Base-by-base conservation (phyloP, 495 filamentous ascomycete species). In the Penicillium parvum region DNA sequence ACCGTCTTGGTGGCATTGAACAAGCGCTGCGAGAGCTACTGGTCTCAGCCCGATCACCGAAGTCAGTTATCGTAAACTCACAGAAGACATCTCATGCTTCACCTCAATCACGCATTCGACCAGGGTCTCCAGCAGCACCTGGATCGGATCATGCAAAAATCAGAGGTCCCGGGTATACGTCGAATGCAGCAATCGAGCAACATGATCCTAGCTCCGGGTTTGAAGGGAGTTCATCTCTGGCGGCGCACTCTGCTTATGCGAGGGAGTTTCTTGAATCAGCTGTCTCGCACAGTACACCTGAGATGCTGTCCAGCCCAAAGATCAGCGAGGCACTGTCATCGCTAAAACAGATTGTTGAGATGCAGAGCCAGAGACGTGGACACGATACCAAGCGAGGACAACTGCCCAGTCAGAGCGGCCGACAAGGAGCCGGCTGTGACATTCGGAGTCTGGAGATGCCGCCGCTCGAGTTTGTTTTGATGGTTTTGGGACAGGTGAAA, bases 231-330 rank as follows among this genome's bases (percentile, higher is more conserved):
- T 78, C 79, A 0, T 80, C 79, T 10, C 61, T 86, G 20, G 64
- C 76, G 6, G 71, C 76, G 11, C 82, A 86, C 43, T 81, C 81
- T 1, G 77, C 66, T 2, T 82, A 82, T 56, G 82, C 82, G 4
- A 78, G 74, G 40, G 66, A 79, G 47, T 79, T 83, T 43, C 68
- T 83, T 18, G 72, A 83, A 46, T 71, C 74, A 18, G 77, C 77
- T 11, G 78, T 86, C 14, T 71, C 74, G 16, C 66, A 71, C 34
- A 71, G 74, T 22, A 60, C 75, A 1, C 59, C 75, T 2, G 68
- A 68, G 34, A 56, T 69, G 8, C 17, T 50, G 22, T 64, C 69
- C 8, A 73, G 66, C 27, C 73, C 67, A 1, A 75, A 76, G 49
- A 77, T 83, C 45, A 65, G 67, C 14, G 69, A 73, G 7, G 81